Percentiles rank a stretch among this genome's conserved stretches.
Conservation (phyloP, 805 yeast species). For the Saturnispora kantuleensis region DNA sequence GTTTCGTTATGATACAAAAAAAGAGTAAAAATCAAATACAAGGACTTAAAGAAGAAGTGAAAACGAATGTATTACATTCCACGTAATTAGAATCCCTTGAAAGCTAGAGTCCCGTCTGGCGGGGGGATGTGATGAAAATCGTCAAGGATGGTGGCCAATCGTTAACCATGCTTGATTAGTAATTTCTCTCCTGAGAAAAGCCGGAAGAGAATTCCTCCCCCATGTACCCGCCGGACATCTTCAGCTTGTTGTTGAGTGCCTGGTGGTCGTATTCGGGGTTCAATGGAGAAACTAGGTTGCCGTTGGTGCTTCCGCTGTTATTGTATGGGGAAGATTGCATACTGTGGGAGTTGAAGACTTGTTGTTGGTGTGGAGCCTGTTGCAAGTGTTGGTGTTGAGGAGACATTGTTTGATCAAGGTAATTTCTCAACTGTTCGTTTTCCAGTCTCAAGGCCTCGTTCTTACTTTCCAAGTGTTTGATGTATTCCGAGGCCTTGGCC, state of each 20-base stretch:
- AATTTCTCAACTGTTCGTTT: constrained; percentile 31
- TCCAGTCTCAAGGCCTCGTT: constrained; percentile 40
- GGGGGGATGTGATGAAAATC: too few species aligned
- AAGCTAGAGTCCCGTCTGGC: too few species aligned
- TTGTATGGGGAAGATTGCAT: constrained; percentile 12
- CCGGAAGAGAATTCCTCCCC: constrained; percentile 28
- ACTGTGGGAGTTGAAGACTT: constrained; percentile 11
- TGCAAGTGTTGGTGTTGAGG: constrained; percentile 7
- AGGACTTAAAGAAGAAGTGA: too few species aligned
- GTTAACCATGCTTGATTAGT: too few species aligned
- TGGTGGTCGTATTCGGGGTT: constrained; percentile 12
- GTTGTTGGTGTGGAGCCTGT: constrained; percentile 7
- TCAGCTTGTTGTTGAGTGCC: constrained; percentile 35
- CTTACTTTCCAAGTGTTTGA: constrained; percentile 59
- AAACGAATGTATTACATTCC: too few species aligned
- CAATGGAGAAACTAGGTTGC: constrained; percentile 11
- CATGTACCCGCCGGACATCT: constrained; percentile 45
- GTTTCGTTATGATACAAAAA: too few species aligned
- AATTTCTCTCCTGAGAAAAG: too few species aligned
- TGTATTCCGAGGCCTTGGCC: constrained; percentile 69
- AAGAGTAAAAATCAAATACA: too few species aligned
- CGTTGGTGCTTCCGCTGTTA: constrained; percentile 10
- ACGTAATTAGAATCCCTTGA: too few species aligned
- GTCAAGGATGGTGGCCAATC: too few species aligned
- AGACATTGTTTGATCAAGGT: constrained; percentile 10